phyloP scores from a whole-genome alignment of 2,329 filamentous ascomycete genomes.

The Fusarium sulawesiense region DNA sequence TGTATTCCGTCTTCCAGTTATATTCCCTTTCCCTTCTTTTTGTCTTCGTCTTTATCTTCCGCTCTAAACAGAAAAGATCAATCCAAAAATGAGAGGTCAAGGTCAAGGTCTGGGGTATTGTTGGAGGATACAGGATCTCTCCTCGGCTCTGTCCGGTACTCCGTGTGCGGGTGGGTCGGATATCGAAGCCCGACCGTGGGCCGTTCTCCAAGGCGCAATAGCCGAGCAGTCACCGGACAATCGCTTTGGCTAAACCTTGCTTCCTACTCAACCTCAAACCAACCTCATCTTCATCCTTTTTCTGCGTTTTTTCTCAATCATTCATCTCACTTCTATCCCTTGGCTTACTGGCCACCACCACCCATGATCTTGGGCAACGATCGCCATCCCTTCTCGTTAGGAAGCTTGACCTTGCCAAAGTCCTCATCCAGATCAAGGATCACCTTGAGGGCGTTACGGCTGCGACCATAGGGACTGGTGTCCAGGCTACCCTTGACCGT shows the following conservation, averaged over 20 bases:
- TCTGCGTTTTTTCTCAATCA: not conserved
- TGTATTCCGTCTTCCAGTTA: conserved; percentile 21
- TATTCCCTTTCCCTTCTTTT: conserved; percentile 10
- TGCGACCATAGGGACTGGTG: conserved; percentile 67
- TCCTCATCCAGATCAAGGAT: conserved; percentile 94
- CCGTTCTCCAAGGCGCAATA: conserved; percentile 28
- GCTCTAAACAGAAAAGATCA: conserved; percentile 27
- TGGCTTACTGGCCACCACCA: conserved; percentile 50
- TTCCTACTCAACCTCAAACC: conserved; percentile 20
- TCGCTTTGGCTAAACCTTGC: conserved; percentile 16
- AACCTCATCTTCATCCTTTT: conserved; percentile 1
- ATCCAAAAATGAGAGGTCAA: conserved; percentile 15
- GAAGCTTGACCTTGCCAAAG: conserved; percentile 80
- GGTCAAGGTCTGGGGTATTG: not conserved
- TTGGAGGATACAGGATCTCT: not conserved
- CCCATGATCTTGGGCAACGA: conserved; percentile 63
- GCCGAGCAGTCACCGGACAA: conserved; percentile 41
- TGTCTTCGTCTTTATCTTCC: conserved; percentile 4
- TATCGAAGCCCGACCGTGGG: conserved; percentile 31
- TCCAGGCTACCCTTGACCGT: conserved; percentile 51
- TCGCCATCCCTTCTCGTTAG: conserved; percentile 65
- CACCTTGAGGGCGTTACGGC: conserved; percentile 93
- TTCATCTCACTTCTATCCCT: conserved; percentile 8
- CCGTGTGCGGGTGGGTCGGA: conserved; percentile 29
- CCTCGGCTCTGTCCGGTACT: conserved; percentile 36